Percentiles rank a stretch among this genome's conserved stretches.
phyloP scores from a whole-genome alignment of 1,284 basidiomycete genomes.

The Leccinum subfulvum region DNA sequence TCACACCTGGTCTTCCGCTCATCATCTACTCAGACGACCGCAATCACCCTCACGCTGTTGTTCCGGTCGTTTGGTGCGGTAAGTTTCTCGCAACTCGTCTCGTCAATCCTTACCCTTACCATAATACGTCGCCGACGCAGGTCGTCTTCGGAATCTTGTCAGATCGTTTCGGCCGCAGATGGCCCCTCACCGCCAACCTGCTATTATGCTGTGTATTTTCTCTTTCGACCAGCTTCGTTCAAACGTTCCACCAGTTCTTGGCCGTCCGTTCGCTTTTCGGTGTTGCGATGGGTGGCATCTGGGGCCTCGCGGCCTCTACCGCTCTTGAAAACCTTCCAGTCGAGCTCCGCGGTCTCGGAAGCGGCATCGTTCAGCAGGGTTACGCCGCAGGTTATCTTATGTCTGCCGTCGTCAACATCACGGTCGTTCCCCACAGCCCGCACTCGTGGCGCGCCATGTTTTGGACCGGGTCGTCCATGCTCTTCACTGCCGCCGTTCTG shows the following conservation, averaged over 20 bases:
- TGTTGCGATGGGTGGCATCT: conserved; percentile 85
- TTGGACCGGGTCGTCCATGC: conserved; percentile 74
- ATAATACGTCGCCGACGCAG: conserved; percentile 24
- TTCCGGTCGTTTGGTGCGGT: conserved; percentile 87
- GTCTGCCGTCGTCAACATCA: conserved; percentile 75
- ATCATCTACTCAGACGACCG: conserved; percentile 54
- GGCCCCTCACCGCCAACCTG: conserved; percentile 83
- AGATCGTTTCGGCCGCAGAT: conserved; percentile 90
- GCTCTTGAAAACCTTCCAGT: conserved; percentile 90
- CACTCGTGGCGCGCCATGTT: conserved; percentile 65
- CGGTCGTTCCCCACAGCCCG: conserved; percentile 55
- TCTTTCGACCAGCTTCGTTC: conserved; percentile 73
- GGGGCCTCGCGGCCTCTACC: conserved; percentile 74
- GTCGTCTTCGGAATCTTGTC: conserved; percentile 78
- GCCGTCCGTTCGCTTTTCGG: conserved; percentile 78
- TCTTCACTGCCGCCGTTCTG: conserved; percentile 69
- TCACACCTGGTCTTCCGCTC: neutral
- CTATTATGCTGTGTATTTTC: conserved; percentile 72
- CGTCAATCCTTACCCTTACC: neutral
- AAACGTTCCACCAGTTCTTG: conserved; percentile 67
- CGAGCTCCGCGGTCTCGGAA: conserved; percentile 84
- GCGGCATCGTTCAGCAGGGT: conserved; percentile 84
- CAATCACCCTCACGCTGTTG: conserved; percentile 90
- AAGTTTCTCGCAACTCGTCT: conserved; percentile 21
- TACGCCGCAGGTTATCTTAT: conserved; percentile 68